Conservation (phyloP, 2,329 filamentous ascomycete species). For the Venturia asperata region DNA sequence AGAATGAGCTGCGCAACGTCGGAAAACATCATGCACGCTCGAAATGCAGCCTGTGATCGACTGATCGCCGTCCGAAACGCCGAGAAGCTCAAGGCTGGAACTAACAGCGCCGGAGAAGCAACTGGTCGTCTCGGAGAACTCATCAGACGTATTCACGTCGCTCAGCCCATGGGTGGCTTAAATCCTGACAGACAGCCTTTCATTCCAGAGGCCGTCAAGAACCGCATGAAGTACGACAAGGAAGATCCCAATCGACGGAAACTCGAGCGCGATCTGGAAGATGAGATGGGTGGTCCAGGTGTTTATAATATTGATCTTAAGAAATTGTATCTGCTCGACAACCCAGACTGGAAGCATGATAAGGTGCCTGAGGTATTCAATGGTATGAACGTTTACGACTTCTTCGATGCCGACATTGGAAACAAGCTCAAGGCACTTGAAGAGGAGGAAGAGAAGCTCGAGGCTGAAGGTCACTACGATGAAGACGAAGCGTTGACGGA, state of each 20-base stretch:
- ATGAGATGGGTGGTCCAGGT: constrained; percentile 86
- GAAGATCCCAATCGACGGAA: constrained; percentile 74
- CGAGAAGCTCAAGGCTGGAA: constrained; percentile 87
- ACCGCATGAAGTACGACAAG: constrained; percentile 82
- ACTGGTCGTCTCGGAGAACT: constrained; percentile 83
- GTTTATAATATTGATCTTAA: constrained; percentile 93
- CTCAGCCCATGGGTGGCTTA: constrained; percentile 78
- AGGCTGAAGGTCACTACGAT: constrained; percentile 90
- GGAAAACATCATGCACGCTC: constrained; percentile 88
- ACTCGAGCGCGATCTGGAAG: constrained; percentile 81
- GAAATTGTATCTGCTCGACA: constrained; percentile 76
- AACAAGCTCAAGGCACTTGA: constrained; percentile 84
- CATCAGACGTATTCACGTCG: constrained; percentile 90
- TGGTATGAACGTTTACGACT: constrained; percentile 96
- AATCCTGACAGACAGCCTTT: constrained; percentile 62
- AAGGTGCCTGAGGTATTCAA: constrained; percentile 90
- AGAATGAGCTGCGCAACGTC: constrained; percentile 92
- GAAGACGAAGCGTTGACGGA: constrained; percentile 70
- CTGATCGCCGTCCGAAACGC: constrained; percentile 88
- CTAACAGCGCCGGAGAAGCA: constrained; percentile 63
- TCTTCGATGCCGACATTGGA: constrained; percentile 94
- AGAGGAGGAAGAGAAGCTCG: constrained; percentile 88
- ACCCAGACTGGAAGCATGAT: constrained; percentile 93
- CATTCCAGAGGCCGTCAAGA: constrained; percentile 78
- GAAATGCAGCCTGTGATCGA: constrained; percentile 89